Base-by-base conservation (phyloP, 2,329 filamentous ascomycete species). In the Cordyceps sp. region DNA sequence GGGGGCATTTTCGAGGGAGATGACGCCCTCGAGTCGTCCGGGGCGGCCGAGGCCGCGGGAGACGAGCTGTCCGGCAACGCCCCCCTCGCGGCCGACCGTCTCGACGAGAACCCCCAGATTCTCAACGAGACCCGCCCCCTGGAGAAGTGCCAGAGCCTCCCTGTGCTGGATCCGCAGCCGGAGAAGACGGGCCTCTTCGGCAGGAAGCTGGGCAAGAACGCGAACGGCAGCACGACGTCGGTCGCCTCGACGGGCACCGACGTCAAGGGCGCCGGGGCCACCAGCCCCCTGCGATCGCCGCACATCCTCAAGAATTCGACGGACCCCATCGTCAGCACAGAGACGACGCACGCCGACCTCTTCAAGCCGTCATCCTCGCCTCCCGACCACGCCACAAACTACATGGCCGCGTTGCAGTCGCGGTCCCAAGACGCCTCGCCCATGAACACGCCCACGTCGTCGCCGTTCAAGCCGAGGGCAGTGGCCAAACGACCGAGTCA, bases 1-100 rank as follows among this genome's bases (percentile, higher is more conserved):
- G 90, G 88, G 10, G 90, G 90, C 0, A 79, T 96, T 15, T 98
- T 73, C 46, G 63, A 68, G 21, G 63, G 64, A 19, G 69, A 73
- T 29, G 59, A 66, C 37, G 57, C 54, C 2, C 58, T 65, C 3
- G 51, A 45, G 21, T 33, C 43, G 4, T 39, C 42, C 7, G 37
- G 40, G 8, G 35, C 42, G 30, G 35, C 36, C 6, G 43, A 43
- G 26, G 39, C 35, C 6, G 33, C 39, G n/a, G 41, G 36, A 1
- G 43, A 45, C 16, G 54, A 64, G 31, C 47, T 14, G 24, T 5
- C 59, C 16, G 62, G 62, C 12, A 57, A 68, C 30, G 55, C 62
- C 3, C 60, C 63, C 16, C 59, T 63, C 5, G 8, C 12, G n/a
- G 50, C 59, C n/a, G 54, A 57, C 16, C 53, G 52, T 10, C 39